Evolutionary conservation across 2,329 filamentous ascomycete genomes (phyloP).

Genomic region (Aspergillus novofumigatus): DNA sequence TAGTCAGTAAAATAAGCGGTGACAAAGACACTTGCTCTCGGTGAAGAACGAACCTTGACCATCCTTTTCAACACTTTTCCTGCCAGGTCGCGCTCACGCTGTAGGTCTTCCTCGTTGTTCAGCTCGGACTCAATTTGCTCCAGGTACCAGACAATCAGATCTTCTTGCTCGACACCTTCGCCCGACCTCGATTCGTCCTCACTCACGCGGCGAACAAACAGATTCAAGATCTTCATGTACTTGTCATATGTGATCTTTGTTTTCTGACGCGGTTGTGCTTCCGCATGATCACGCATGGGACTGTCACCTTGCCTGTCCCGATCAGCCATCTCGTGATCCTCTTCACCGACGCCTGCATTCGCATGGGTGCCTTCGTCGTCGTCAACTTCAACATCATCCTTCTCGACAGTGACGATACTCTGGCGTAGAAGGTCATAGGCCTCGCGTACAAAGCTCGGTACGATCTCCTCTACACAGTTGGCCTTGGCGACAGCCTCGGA

Average conservation of each 20-base stretch:
- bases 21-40: neutral
- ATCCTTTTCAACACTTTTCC: constrained; percentile 90
- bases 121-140: constrained; percentile 86
- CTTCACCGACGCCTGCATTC: constrained; percentile 44
- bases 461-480: constrained; percentile 90
- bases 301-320: constrained; percentile 48
- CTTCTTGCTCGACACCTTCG: constrained; percentile 80
- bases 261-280: constrained; percentile 54
- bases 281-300: constrained; percentile 51
- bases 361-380: constrained; percentile 64
- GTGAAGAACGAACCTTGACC: constrained; percentile 68
- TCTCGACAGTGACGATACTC: constrained; percentile 95
- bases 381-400: constrained; percentile 93
- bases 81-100: constrained; percentile 67
- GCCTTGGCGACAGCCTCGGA: constrained; percentile 98
- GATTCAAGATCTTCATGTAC: constrained; percentile 85
- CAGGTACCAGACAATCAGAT: constrained; percentile 81
- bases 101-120: constrained; percentile 73
- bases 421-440: constrained; percentile 87
- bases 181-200: constrained; percentile 72
- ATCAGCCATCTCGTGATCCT: constrained; percentile 49
- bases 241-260: constrained; percentile 95
- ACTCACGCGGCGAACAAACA: constrained; percentile 76
- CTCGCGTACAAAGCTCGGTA: constrained; percentile 79
- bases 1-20: constrained; percentile 2